Percentiles rank a stretch among this genome's conserved stretches.
Conservation (phyloP, 169 alveolate genomes). For the Cryptosporidium bovis region DNA sequence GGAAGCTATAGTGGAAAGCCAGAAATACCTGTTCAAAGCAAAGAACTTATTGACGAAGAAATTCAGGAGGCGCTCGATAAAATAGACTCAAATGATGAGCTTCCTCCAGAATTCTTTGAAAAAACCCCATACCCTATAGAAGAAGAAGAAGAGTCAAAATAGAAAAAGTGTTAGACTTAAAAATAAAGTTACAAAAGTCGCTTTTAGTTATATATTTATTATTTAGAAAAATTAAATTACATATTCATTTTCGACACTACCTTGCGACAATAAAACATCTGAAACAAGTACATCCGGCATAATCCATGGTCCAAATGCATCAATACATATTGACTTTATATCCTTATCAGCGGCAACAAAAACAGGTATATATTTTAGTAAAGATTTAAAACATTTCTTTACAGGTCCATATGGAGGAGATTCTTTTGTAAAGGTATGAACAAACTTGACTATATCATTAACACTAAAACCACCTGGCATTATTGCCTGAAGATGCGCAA, state of each 20-base stretch:
- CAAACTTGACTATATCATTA: slow-evolving; percentile 48
- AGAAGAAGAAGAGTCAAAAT: background rate
- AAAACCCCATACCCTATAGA: slow-evolving; percentile 69
- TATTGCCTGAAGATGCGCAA: slow-evolving; percentile 55
- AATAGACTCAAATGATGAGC: background rate
- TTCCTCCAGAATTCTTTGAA: background rate
- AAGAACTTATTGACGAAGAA: background rate
- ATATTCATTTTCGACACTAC: slow-evolving; percentile 9
- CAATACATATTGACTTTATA: slow-evolving; percentile 45
- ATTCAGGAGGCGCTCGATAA: background rate
- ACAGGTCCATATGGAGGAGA: slow-evolving; percentile 65
- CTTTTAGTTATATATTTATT: background rate
- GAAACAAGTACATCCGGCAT: slow-evolving; percentile 72
- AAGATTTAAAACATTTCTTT: slow-evolving; percentile 44
- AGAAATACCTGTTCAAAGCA: slow-evolving; percentile 20
- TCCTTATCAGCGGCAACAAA: slow-evolving; percentile 52
- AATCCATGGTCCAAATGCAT: slow-evolving; percentile 74
- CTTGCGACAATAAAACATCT: slow-evolving; percentile 44
- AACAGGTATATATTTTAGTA: slow-evolving; percentile 54
- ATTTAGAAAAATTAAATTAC: background rate
- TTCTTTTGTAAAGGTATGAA: slow-evolving; percentile 47
- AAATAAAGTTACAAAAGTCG: background rate
- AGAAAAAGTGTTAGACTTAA: background rate
- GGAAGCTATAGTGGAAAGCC: slow-evolving; percentile 33
- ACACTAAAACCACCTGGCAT: slow-evolving; percentile 74